Evolutionary conservation across 2,329 filamentous ascomycete genomes (phyloP).

Genomic region (Cadophora malorum): DNA sequence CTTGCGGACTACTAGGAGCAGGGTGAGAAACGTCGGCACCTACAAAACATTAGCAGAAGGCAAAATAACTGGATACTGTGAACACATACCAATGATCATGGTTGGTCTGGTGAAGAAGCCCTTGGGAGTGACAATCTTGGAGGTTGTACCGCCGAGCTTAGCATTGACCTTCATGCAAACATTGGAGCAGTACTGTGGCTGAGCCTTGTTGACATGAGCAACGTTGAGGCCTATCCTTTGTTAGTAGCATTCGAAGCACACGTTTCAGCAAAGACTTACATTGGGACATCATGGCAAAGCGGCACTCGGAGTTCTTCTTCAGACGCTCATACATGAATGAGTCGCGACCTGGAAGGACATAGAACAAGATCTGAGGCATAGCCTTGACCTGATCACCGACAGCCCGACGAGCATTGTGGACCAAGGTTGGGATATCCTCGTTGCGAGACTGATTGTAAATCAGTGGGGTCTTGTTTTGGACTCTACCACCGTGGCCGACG

Average conservation of each 20-base stretch:
- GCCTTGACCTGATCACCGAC: constrained; percentile 35
- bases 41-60: constrained; percentile 65
- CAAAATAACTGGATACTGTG: background rate
- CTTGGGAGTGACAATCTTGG: constrained; percentile 42
- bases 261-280: constrained; percentile 39
- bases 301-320: constrained; percentile 89
- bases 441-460: constrained; percentile 41
- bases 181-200: constrained; percentile 88
- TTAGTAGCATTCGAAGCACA: constrained; percentile 11
- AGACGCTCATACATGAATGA: constrained; percentile 78
- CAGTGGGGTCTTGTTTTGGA: constrained; percentile 55
- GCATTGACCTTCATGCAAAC: constrained; percentile 97
- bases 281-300: constrained; percentile 83
- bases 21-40: constrained; percentile 92
- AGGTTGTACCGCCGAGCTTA: constrained; percentile 87
- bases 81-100: constrained; percentile 71
- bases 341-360: constrained; percentile 76
- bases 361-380: constrained; percentile 76
- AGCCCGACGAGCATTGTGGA: constrained; percentile 26
- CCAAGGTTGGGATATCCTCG: constrained; percentile 30
- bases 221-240: constrained; percentile 66
- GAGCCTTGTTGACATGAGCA: constrained; percentile 70
- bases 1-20: constrained; percentile 66
- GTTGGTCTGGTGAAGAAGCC: constrained; percentile 62
- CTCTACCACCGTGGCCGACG: constrained; percentile 63